These are phyloP conservation scores for Aspergillus indologenus DNA, from an alignment of 495 filamentous ascomycete genomes.

Conservation along the genomic window DNA sequence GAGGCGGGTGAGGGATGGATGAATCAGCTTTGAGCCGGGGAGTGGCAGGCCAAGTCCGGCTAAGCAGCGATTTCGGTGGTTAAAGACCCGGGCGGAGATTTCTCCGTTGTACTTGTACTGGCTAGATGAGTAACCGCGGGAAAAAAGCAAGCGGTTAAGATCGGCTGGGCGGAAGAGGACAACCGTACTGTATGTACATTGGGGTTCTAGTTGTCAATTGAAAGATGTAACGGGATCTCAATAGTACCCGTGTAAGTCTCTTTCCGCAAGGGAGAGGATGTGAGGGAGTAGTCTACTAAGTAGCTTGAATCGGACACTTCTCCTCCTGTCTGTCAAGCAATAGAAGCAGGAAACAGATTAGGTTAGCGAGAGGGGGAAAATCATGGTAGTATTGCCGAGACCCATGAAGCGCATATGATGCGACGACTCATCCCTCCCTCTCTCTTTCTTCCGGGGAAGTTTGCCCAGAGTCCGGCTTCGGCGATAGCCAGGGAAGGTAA, in stretches of 20 bases:
- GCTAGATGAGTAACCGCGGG: not conserved
- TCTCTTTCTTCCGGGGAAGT: not conserved
- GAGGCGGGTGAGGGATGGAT: not conserved
- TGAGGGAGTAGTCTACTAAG: no score
- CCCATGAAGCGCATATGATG: not conserved
- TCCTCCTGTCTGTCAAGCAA: no score
- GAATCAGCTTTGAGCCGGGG: not conserved
- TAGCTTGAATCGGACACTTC: no score
- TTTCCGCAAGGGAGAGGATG: no score
- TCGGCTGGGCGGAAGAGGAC: not conserved
- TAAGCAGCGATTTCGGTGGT: conserved; percentile 5
- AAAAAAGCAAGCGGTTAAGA: conserved; percentile 3
- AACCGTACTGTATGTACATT: no score
- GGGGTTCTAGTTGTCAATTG: not conserved
- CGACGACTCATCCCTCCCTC: not conserved
- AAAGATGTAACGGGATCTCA: not conserved
- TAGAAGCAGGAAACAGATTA: not conserved
- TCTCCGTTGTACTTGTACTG: conserved; percentile 3
- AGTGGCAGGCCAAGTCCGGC: not conserved
- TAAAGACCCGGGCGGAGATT: conserved; percentile 4
- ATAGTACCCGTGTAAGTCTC: not conserved
- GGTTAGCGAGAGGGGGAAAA: not conserved
- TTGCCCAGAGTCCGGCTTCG: conserved; percentile 34
- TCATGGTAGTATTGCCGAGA: not conserved
- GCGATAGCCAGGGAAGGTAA: conserved; percentile 21